These are phyloP conservation scores for Chaetomium tenue DNA, from an alignment of 495 filamentous ascomycete genomes.

Conservation along the genomic window DNA sequence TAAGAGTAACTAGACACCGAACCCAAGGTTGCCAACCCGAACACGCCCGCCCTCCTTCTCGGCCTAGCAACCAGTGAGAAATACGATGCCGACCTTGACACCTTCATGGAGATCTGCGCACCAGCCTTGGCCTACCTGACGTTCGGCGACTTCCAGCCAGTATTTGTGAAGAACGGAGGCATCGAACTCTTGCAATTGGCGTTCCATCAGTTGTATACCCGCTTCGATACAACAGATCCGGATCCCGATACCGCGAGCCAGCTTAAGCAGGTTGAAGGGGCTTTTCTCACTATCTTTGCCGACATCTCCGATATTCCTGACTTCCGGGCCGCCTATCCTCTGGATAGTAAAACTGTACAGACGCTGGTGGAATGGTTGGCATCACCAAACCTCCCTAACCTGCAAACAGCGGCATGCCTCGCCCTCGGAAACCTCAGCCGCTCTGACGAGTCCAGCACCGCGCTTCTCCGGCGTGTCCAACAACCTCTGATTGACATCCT, in stretches of 20 bases:
- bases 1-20: slow-evolving; percentile 36
- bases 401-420: slow-evolving; percentile 72
- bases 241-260: slow-evolving; percentile 52
- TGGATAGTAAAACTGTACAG: slow-evolving; percentile 46
- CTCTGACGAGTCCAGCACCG: slow-evolving; percentile 60
- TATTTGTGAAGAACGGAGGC: slow-evolving; percentile 40
- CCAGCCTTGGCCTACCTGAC: slow-evolving; percentile 45
- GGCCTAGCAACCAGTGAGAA: slow-evolving; percentile 29
- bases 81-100: slow-evolving; percentile 35
- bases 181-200: slow-evolving; percentile 35
- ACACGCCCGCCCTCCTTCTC: slow-evolving; percentile 39
- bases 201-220: slow-evolving; percentile 34
- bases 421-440: slow-evolving; percentile 76
- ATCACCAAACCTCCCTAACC: slow-evolving; percentile 36
- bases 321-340: slow-evolving; percentile 46
- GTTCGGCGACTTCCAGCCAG: slow-evolving; percentile 44
- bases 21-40: slow-evolving; percentile 34
- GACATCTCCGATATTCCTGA: slow-evolving; percentile 60
- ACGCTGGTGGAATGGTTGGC: slow-evolving; percentile 51
- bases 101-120: slow-evolving; percentile 37
- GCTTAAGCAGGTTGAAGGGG: slow-evolving; percentile 53
- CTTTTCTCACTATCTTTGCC: slow-evolving; percentile 57
- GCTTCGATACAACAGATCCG: slow-evolving; percentile 29
- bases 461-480: slow-evolving; percentile 60
- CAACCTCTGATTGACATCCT: slow-evolving; percentile 56